Percentiles rank a stretch among this genome's conserved stretches.
These are phyloP conservation scores for Magnolia kwangsiensis DNA, from an alignment of 164 flowering plant genomes.

Conservation along the genomic window DNA sequence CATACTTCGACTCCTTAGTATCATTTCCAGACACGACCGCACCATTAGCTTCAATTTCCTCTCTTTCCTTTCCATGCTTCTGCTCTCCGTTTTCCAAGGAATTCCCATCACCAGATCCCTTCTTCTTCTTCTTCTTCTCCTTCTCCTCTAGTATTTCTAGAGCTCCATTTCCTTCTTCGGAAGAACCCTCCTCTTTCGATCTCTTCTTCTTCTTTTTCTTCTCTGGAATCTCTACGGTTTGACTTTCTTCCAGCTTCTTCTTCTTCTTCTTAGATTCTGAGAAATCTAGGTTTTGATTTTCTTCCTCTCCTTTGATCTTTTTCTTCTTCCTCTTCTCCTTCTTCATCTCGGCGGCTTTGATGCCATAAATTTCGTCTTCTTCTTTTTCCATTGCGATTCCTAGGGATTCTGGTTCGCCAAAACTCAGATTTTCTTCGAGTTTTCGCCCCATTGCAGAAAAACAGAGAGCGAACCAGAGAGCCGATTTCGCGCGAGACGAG, in stretches of 20 bases:
- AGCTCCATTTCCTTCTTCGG: conserved; percentile 10
- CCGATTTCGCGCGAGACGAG: neutral
- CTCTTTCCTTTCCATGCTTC: neutral
- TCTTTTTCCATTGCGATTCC: neutral
- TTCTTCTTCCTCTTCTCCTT: conserved; percentile 18
- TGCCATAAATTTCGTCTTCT: neutral
- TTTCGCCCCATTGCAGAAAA: conserved; percentile 23
- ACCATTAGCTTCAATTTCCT: conserved; percentile 10
- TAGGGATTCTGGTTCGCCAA: conserved; percentile 19
- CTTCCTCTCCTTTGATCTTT: neutral
- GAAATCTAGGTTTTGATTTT: conserved; percentile 2
- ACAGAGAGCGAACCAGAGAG: neutral
- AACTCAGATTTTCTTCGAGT: conserved; percentile 2
- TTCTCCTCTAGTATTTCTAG: conserved; percentile 2
- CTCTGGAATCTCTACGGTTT: neutral
- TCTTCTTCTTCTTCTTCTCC: neutral
- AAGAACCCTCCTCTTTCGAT: conserved; percentile 10
- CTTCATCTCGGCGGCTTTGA: neutral
- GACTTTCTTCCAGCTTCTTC: neutral
- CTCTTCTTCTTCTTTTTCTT: conserved; percentile 18
- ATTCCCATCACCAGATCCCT: neutral
- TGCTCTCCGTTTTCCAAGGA: neutral
- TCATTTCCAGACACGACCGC: conserved; percentile 54
- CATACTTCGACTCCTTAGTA: conserved; percentile 39
- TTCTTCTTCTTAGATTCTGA: conserved; percentile 10